Base-by-base conservation (phyloP, 2,329 filamentous ascomycete genomes). In the Cordyceps javanica region DNA sequence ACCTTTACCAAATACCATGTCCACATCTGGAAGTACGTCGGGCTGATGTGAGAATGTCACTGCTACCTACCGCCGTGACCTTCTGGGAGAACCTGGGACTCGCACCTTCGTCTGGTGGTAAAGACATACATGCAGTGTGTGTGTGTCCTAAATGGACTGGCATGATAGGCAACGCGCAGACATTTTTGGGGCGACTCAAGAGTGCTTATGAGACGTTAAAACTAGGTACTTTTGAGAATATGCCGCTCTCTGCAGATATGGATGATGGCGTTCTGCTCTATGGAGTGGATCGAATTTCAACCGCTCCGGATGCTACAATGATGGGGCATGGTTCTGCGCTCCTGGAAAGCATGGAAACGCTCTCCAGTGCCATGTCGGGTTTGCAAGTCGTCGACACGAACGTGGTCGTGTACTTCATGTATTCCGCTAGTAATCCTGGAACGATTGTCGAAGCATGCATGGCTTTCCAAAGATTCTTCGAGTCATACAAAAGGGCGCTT, bases 1-100 rank as follows among this genome's bases (percentile, higher is more conserved):
- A 77, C 60, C 71, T 86, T 2, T 88, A 88, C 62, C 75, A 78
- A 41, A 82, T 94, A 2, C 80, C 82, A 1, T 76, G 85, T 0
- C 89, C 90, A 1, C 86, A 89, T 65, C 74, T 94, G 38, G 85
- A 90, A 62, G 76, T 95, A 11, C 85, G 86, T 50, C 80, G 90
- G 55, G 82, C 85, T 21, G 87, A 91, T 39, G 79, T 80, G 2
- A 82, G 81, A 49, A 80, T 91, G 57, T 90, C 91, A 11, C 77
- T 95, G 39, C 75, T 93, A 23, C 88, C 90, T 2, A 82, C 89
- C 0, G 87, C 89, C 0, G 75, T 93, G 21, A 75, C 80, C 1
- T 96, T 94, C 66, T 95, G 90, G 91, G 90, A 94, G 67, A 85
- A 86, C 48, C 74, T 95, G 19, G 88, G 89, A 0, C 77, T 96